Base-by-base conservation (phyloP, 2,329 filamentous ascomycete genomes). In the Beauveria varroae region DNA sequence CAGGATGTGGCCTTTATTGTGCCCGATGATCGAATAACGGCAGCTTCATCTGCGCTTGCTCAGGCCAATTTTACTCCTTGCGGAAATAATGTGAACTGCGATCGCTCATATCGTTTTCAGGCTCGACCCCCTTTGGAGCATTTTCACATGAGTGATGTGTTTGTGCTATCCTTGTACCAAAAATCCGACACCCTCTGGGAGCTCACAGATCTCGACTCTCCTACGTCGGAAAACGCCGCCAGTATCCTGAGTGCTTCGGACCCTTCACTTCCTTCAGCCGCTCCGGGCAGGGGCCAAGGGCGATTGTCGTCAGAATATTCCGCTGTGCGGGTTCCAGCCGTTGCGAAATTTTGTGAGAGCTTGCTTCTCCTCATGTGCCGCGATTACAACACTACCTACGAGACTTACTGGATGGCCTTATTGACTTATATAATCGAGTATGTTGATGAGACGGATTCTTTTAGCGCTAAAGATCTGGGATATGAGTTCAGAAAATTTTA, bases 151-250 rank as follows among this genome's bases (percentile, higher is more conserved):
- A 41, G 52, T 55, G 54, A 40, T 57, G 44, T 47, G 41, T 49
- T 57, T 57, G n/a, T 16, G 40, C 24, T 57, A 34, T 57, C 26
- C 41, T 57, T 57, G 43, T 57, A 57, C 41, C 26, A 47, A 47
- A 47, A 47, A 22, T 37, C 54, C 43, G 54, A 57, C 43, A 57
- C 18, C 20, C 54, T 57, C 54, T 57, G 43, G 54, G 54, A 57
- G 43, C 41, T 55, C 24, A 44, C 37, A 43, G 53, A n/a, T 44
- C 53, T 55, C 41, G 37, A 55, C 37, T 28, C 37, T 46, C 24
- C 16, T 44, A 28, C 22, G 52, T 30, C 41, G 40, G 41, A 26
- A 46, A 47, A 26, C 54, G 26, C 41, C 20, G 18, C 18, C 41
- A 37, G 43, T 34, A 46, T 57, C 54, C 54, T 46, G 9, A 46